A percentile compares a stretch with the other conserved stretches of the same genome.
Conservation (phyloP, 805 yeast species). For the Starmerella bombicola region DNA sequence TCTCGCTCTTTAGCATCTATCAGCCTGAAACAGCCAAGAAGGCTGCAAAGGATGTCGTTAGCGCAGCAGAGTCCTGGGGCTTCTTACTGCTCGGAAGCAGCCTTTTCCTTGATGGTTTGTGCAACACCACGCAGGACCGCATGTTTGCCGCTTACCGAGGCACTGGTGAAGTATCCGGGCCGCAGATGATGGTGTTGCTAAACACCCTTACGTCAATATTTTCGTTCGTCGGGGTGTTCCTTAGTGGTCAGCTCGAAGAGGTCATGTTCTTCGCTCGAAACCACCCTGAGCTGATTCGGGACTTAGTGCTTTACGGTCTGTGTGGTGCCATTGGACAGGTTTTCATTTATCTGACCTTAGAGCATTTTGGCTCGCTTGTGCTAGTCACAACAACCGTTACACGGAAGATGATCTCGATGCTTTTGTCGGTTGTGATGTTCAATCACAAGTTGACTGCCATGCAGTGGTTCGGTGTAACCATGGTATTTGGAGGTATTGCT, state of each 20-base stretch:
- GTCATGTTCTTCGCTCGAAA: slow-evolving; percentile 37
- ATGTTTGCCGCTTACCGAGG: slow-evolving; percentile 40
- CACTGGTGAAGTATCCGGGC: slow-evolving; percentile 50
- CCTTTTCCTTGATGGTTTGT: slow-evolving; percentile 76
- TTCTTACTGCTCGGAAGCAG: slow-evolving; percentile 45
- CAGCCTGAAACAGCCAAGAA: slow-evolving; percentile 14
- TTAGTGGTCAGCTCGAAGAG: slow-evolving; percentile 42
- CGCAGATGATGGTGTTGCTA: slow-evolving; percentile 71
- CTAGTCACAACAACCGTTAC: slow-evolving; percentile 91
- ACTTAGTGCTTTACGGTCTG: slow-evolving; percentile 52
- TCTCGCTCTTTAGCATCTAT: slow-evolving; percentile 57
- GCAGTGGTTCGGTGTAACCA: slow-evolving; percentile 69
- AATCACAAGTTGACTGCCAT: slow-evolving; percentile 53
- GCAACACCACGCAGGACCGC: slow-evolving; percentile 87
- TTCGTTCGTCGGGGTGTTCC: slow-evolving; percentile 28
- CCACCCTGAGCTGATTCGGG: slow-evolving; percentile 45
- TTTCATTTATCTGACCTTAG: slow-evolving; percentile 78
- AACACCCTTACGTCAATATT: slow-evolving; percentile 37
- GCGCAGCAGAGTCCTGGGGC: slow-evolving; percentile 38
- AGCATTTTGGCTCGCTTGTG: slow-evolving; percentile 70
- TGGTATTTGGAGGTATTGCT: slow-evolving; percentile 79
- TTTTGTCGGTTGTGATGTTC: slow-evolving; percentile 71
- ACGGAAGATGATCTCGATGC: slow-evolving; percentile 91
- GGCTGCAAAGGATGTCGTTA: slow-evolving; percentile 27
- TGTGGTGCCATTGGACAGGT: slow-evolving; percentile 89